These are phyloP conservation scores for Clohesyomyces aquaticus DNA, from an alignment of 495 filamentous ascomycete genomes.

Conservation along the genomic window DNA sequence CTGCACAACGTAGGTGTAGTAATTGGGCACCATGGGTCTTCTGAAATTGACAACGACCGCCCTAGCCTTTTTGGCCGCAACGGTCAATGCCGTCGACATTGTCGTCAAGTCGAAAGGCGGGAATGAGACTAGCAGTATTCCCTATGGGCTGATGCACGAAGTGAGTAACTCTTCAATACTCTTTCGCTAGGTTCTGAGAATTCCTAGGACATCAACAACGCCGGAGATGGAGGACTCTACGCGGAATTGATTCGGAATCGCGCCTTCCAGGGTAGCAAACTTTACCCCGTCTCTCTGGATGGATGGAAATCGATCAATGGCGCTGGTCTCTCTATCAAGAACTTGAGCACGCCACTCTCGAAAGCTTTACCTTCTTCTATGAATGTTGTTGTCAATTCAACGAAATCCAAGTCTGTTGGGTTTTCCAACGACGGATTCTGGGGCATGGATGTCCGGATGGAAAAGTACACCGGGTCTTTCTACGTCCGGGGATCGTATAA, in stretches of 20 bases:
- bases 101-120: slow-evolving; percentile 19
- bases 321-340: slow-evolving; percentile 26
- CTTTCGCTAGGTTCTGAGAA: not conserved
- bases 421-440: slow-evolving; percentile 30
- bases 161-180: not conserved
- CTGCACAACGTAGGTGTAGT: not conserved
- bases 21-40: not conserved
- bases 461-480: slow-evolving; percentile 41
- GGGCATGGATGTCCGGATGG: slow-evolving; percentile 40
- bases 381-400: slow-evolving; percentile 20
- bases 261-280: slow-evolving; percentile 40
- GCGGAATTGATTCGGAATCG: slow-evolving; percentile 42
- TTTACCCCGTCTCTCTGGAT: slow-evolving; percentile 19
- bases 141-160: slow-evolving; percentile 39
- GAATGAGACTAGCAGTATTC: slow-evolving; percentile 22
- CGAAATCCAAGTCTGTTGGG: not conserved
- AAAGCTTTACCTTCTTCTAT: slow-evolving; percentile 18
- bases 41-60: not conserved
- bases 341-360: slow-evolving; percentile 21
- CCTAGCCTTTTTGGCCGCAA: not conserved
- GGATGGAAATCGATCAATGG: slow-evolving; percentile 29
- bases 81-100: slow-evolving; percentile 16
- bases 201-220: slow-evolving; percentile 36
- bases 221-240: slow-evolving; percentile 43
- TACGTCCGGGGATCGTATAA: slow-evolving; percentile 36